phyloP scores from a whole-genome alignment of 352 stramenopile genomes.

The Globisporangium cystogenes region DNA sequence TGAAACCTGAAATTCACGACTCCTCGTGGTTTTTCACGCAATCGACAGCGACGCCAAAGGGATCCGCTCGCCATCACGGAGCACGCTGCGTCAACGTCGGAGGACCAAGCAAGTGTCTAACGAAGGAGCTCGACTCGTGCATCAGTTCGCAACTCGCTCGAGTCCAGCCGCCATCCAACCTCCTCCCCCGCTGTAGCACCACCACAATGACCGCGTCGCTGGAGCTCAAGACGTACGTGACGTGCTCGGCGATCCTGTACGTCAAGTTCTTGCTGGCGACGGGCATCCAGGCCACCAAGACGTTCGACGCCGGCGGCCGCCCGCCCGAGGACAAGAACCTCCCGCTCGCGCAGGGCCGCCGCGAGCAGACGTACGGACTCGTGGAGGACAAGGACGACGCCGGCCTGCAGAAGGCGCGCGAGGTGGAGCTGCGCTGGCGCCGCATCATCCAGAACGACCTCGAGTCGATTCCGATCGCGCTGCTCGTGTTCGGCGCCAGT shows the following conservation, averaged over 20 bases:
- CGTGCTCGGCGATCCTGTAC: constrained; percentile 56
- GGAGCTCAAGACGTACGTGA: constrained; percentile 51
- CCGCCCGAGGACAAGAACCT: constrained; percentile 46
- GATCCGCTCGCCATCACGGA: too few species aligned
- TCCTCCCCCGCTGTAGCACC: too few species aligned
- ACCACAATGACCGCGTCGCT: too few species aligned
- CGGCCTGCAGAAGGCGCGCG: constrained; percentile 27
- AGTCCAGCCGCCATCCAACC: too few species aligned
- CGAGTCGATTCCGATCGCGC: constrained; percentile 51
- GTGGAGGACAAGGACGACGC: constrained; percentile 22
- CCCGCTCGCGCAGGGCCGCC: constrained; percentile 14
- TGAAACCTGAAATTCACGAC: too few species aligned
- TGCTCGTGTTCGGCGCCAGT: constrained; percentile 40
- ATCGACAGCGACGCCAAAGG: too few species aligned
- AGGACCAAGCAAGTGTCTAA: too few species aligned
- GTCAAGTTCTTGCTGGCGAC: constrained; percentile 64
- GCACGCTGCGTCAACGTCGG: too few species aligned
- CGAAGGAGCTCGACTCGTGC: too few species aligned
- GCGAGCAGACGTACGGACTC: constrained; percentile 33
- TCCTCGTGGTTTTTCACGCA: too few species aligned
- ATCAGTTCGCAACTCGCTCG: too few species aligned
- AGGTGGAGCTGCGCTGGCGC: constrained; percentile 38
- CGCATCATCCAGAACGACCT: constrained; percentile 56
- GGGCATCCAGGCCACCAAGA: constrained; percentile 48
- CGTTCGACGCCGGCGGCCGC: constrained; percentile 39